phyloP scores from a whole-genome alignment of 257 asterid genomes.

The Plantago major region DNA sequence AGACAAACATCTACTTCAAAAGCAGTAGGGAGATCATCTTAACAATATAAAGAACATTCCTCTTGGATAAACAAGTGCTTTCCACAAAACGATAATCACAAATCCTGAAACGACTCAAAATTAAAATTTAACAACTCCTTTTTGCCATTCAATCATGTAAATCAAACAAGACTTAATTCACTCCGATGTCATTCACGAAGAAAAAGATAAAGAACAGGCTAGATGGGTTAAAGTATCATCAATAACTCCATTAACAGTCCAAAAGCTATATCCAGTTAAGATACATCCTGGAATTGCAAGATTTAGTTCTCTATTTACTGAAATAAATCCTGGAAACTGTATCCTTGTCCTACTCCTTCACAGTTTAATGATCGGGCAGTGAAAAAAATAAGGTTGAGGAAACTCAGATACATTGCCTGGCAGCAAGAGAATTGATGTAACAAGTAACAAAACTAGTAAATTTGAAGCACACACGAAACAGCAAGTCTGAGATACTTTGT shows the following conservation, averaged over 20 bases:
- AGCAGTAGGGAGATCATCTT: slow-evolving; percentile 19
- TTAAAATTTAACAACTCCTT: not conserved
- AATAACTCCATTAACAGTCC: no score
- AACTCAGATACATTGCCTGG: not conserved
- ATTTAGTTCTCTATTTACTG: not conserved
- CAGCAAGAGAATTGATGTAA: not conserved
- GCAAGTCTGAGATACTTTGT: slow-evolving; percentile 6
- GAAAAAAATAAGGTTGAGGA: not conserved
- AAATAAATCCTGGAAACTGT: no score
- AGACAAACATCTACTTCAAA: slow-evolving; percentile 20
- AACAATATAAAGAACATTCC: slow-evolving; percentile 5
- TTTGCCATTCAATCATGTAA: not conserved
- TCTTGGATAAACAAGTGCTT: slow-evolving; percentile 13
- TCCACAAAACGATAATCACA: slow-evolving; percentile 8
- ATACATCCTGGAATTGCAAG: not conserved
- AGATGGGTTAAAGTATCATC: no score
- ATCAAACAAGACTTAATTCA: slow-evolving; percentile 1
- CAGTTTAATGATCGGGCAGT: no score
- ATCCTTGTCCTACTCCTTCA: not conserved
- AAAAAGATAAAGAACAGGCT: slow-evolving; percentile 10
- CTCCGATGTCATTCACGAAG: slow-evolving; percentile 13
- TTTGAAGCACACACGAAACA: slow-evolving; percentile 4
- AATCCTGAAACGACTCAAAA: not conserved
- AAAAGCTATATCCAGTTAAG: no score
- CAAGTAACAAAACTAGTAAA: not conserved